These are phyloP conservation scores for Fusarium transvaalense DNA, from an alignment of 2,329 filamentous ascomycete species.

Conservation along the genomic window DNA sequence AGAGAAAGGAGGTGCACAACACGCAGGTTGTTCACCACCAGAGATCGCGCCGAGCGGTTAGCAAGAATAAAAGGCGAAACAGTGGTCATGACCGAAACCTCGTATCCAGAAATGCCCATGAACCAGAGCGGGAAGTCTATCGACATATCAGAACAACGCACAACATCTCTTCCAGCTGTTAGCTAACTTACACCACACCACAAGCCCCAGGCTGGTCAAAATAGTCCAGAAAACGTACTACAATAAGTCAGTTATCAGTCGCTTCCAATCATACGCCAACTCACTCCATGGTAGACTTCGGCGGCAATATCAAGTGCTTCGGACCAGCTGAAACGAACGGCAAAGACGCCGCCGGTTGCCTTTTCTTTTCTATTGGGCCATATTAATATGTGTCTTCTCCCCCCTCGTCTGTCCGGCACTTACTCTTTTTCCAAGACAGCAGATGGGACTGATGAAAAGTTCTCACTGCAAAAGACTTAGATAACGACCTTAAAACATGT, in stretches of 20 bases:
- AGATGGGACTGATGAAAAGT: slow-evolving; percentile 60
- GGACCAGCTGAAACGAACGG: slow-evolving; percentile 77
- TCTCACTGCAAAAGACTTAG: slow-evolving; percentile 63
- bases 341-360: slow-evolving; percentile 76
- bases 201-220: slow-evolving; percentile 86
- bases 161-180: not conserved
- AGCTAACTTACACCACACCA: slow-evolving; percentile 86
- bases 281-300: slow-evolving; percentile 91
- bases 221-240: slow-evolving; percentile 97
- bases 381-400: slow-evolving; percentile 37
- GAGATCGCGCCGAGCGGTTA: slow-evolving; percentile 74
- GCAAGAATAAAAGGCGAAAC: slow-evolving; percentile 84
- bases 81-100: slow-evolving; percentile 87
- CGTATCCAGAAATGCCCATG: slow-evolving; percentile 98
- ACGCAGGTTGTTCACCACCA: slow-evolving; percentile 77
- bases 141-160: slow-evolving; percentile 31
- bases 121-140: slow-evolving; percentile 96
- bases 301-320: slow-evolving; percentile 84
- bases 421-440: slow-evolving; percentile 79
- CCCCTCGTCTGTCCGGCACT: slow-evolving; percentile 52
- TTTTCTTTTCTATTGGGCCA: slow-evolving; percentile 75
- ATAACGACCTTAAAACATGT: slow-evolving; percentile 49
- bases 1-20: slow-evolving; percentile 82
- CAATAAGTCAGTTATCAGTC: slow-evolving; percentile 35
- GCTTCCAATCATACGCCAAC: slow-evolving; percentile 48